Base-by-base conservation (phyloP, 192 early-diverging fungal genomes). In the Blastocladiella britannica region DNA sequence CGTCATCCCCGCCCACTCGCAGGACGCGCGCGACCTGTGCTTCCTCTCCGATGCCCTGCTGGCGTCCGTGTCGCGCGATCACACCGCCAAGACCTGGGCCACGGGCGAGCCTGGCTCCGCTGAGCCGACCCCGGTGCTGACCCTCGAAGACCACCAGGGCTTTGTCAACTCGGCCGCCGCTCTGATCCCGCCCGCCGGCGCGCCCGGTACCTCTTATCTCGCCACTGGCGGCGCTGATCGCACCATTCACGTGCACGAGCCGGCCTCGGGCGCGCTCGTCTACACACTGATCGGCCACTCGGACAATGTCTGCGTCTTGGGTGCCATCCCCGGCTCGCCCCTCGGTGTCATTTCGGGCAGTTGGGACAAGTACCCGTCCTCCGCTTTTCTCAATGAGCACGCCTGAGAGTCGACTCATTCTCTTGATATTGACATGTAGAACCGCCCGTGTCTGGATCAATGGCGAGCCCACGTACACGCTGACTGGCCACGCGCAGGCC, bases 391-490 rank as follows among this genome's bases (percentile, higher is more conserved):
- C 9, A 23, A 26, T n/a, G n/a, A 15, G 20, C 28, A 47, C 29
- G 53, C 51, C 20, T 28, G 22, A 30, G 25, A 23, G 25, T 9
- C 23, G 23, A 8, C 25, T 26, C 29, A 29, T 20, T 28, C 25
- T 57, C 52, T 57, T 57, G 29, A 28, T 31, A 57, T 29, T 18
- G 52, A 29, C 22, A 57, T 57, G 25, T 62, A 89, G 86, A 24
- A 88, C 90, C 7, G 90, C 84, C 5, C 84, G 78, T 57, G 76
- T 97, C 15, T 99, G 96, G 96, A 71, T 74, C 54, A 72, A 91
- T 58, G 88, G 81, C 60, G 63, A 82, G 56, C 77, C 73, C 37
- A 64, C 71, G n/a, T 60, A 79, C 29, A 83, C 82, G 0, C 71
- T 97, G 29, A 57, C 66, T 24, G 91, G 86, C 4, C 93, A 99